phyloP scores from a whole-genome alignment of 75 land plant species.

The Picea sitchensis region DNA sequence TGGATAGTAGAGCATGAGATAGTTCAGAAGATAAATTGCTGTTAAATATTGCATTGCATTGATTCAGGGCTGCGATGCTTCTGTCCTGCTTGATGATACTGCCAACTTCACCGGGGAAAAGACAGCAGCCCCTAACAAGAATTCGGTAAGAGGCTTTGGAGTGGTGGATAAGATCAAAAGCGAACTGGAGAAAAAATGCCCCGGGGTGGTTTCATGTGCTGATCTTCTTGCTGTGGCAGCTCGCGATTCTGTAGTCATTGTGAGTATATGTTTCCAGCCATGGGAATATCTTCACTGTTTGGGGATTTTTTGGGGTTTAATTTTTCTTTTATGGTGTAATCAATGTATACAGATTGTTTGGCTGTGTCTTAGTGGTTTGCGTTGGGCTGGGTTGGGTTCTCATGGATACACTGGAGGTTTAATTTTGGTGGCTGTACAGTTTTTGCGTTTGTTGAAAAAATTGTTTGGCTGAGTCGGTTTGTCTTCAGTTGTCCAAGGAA shows the following conservation, averaged over 20 bases:
- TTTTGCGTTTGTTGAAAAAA: no score
- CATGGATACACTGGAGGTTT: no score
- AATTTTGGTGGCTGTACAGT: no score
- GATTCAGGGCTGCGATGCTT: conserved; percentile 21
- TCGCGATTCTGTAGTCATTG: neutral
- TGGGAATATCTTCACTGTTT: neutral
- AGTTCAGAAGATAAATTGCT: no score
- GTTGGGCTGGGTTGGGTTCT: no score
- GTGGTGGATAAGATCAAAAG: neutral
- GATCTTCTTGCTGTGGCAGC: neutral
- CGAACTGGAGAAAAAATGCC: neutral
- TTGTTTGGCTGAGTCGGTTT: no score
- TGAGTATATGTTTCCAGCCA: neutral
- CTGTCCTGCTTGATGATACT: conserved; percentile 15
- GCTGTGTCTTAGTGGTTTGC: no score
- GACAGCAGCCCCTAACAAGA: neutral
- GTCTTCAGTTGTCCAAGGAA: no score
- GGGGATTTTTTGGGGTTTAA: neutral
- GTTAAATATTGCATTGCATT: no score
- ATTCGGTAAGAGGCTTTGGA: neutral
- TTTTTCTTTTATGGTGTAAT: no score
- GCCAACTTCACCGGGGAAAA: neutral
- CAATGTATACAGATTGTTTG: no score
- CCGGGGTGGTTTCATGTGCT: neutral
- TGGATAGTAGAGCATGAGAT: no score